These are phyloP conservation scores for Chrysosphaeria jannelii DNA, from an alignment of 2,329 filamentous ascomycete species.

Conservation along the genomic window DNA sequence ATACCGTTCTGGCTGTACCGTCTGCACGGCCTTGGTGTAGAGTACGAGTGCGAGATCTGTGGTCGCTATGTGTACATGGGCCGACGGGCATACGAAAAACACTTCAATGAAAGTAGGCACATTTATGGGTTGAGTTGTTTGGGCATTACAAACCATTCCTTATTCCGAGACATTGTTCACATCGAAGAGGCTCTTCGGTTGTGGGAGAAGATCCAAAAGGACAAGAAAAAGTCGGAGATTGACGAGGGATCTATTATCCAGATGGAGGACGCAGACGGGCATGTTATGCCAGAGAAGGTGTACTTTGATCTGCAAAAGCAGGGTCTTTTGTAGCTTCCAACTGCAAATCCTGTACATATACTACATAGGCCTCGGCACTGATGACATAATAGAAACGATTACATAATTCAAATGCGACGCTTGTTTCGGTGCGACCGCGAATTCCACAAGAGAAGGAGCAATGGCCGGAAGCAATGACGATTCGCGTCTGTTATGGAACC, in stretches of 20 bases:
- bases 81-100: constrained; percentile 83
- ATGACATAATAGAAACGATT: not conserved
- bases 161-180: constrained; percentile 80
- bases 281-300: constrained; percentile 98
- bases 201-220: constrained; percentile 78
- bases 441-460: too few species aligned
- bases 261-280: constrained; percentile 94
- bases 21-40: constrained; percentile 75
- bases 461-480: too few species aligned
- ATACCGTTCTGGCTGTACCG: constrained; percentile 99
- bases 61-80: constrained; percentile 19
- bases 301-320: constrained; percentile 89
- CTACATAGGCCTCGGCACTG: not conserved
- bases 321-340: constrained; percentile 55
- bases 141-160: constrained; percentile 66
- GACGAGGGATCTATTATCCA: constrained; percentile 68
- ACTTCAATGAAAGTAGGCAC: constrained; percentile 83
- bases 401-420: not conserved
- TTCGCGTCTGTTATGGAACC: constrained; percentile 55
- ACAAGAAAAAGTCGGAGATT: constrained; percentile 48
- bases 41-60: constrained; percentile 88
- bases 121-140: constrained; percentile 83
- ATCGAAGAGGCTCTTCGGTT: constrained; percentile 71
- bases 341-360: constrained; percentile 2
- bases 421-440: not conserved